Conservation (phyloP, 2,329 filamentous ascomycete species). For the Parasarocladium wereldwijsianum region DNA sequence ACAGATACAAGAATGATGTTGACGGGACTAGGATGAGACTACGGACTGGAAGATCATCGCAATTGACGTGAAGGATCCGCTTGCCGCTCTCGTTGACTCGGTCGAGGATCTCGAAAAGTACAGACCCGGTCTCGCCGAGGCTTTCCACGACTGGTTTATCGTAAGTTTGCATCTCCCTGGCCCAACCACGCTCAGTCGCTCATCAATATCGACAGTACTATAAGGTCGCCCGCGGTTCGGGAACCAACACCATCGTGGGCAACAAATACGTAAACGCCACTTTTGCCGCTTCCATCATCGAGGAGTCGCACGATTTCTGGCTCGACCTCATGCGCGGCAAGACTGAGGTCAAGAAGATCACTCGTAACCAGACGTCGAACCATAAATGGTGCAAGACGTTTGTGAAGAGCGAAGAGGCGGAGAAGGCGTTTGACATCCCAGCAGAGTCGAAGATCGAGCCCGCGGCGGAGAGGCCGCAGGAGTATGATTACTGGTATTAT, state of each 20-base stretch:
- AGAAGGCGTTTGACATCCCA: slow-evolving; percentile 17
- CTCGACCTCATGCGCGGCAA: slow-evolving; percentile 21
- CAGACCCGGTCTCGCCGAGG: slow-evolving; percentile 18
- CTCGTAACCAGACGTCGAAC: slow-evolving; percentile 22
- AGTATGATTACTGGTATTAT: slow-evolving; percentile 23
- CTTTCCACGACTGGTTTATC: slow-evolving; percentile 23
- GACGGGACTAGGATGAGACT: slow-evolving; percentile 13
- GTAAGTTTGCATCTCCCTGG: slow-evolving; percentile 9
- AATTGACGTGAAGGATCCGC: slow-evolving; percentile 22
- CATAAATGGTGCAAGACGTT: slow-evolving; percentile 17
- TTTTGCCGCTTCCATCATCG: slow-evolving; percentile 16
- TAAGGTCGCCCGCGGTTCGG: slow-evolving; percentile 22
- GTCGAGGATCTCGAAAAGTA: slow-evolving; percentile 23
- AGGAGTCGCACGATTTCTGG: slow-evolving; percentile 24
- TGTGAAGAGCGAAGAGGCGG: slow-evolving; percentile 16
- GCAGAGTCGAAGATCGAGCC: slow-evolving; percentile 14
- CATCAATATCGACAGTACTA: slow-evolving; percentile 17
- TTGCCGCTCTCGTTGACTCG: slow-evolving; percentile 17
- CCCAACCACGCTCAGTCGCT: too few relatives aligned
- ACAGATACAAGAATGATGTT: slow-evolving; percentile 1
- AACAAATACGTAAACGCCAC: slow-evolving; percentile 20
- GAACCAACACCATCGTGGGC: slow-evolving; percentile 20
- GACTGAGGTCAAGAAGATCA: slow-evolving; percentile 22
- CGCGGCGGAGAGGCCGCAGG: slow-evolving; percentile 14
- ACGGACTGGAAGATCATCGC: slow-evolving; percentile 26